These are phyloP conservation scores for Crucibulum laeve DNA, from an alignment of 768 basidiomycete genomes.

Conservation along the genomic window DNA sequence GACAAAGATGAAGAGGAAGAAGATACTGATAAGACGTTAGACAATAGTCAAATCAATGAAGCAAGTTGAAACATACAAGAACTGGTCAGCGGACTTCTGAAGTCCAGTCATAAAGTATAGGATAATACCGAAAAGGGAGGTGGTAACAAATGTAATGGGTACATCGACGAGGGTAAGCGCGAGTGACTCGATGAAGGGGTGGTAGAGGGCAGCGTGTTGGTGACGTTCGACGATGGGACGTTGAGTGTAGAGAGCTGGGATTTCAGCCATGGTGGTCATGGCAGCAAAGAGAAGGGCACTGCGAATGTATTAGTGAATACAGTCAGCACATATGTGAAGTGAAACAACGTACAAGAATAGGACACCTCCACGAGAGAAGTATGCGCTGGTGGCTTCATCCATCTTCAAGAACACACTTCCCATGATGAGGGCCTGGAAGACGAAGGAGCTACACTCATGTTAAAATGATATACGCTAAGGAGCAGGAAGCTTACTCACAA, in stretches of 20 bases:
- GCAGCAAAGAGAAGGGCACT: slow-evolving; percentile 59
- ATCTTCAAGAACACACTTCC: slow-evolving; percentile 64
- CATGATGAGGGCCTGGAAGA: slow-evolving; percentile 46
- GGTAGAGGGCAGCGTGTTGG: slow-evolving; percentile 55
- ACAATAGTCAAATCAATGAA: neutral
- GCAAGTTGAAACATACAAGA: slow-evolving; percentile 7
- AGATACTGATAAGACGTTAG: slow-evolving; percentile 33
- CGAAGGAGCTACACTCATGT: slow-evolving; percentile 36
- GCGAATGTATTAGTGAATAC: neutral
- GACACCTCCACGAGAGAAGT: slow-evolving; percentile 75
- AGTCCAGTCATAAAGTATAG: slow-evolving; percentile 64
- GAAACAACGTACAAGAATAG: slow-evolving; percentile 59
- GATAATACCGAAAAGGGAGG: slow-evolving; percentile 39
- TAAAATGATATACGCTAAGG: neutral
- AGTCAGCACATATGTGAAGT: neutral
- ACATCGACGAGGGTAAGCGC: slow-evolving; percentile 59
- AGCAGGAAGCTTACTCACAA: slow-evolving; percentile 15
- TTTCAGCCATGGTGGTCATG: slow-evolving; percentile 59
- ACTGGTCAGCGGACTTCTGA: slow-evolving; percentile 34
- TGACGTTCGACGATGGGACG: slow-evolving; percentile 60
- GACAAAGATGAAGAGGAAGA: slow-evolving; percentile 51
- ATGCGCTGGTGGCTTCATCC: slow-evolving; percentile 50
- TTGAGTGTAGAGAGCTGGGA: slow-evolving; percentile 54
- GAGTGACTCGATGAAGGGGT: slow-evolving; percentile 31
- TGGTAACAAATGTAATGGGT: slow-evolving; percentile 46